Evolutionary conservation across 2,329 filamentous ascomycete genomes (phyloP).

Genomic region (Colletotrichum sp.): DNA sequence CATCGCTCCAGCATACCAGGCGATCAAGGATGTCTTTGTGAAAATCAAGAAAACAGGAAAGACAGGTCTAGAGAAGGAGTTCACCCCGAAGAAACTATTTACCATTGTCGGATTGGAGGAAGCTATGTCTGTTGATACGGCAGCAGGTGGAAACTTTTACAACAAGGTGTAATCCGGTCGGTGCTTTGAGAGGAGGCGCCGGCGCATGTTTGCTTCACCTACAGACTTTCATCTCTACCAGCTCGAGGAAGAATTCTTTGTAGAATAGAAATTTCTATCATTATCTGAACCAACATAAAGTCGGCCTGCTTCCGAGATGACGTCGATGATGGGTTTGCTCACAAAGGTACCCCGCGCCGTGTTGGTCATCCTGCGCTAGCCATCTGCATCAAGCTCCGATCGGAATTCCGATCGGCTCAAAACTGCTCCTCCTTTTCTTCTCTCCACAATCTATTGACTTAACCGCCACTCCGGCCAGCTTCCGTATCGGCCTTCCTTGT

Average conservation of each 20-base stretch:
- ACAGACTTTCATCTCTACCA: not conserved
- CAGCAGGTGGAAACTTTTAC: not conserved
- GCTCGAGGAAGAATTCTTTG: rapidly evolving
- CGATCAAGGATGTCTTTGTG: not conserved
- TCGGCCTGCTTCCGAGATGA: not conserved
- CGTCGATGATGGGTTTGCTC: not conserved
- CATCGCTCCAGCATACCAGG: not conserved
- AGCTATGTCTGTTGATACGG: not conserved
- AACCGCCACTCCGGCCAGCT: not conserved
- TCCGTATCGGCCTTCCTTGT: not conserved
- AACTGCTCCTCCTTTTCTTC: not conserved
- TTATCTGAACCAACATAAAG: not conserved
- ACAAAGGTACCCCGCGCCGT: not conserved
- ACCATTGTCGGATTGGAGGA: not conserved
- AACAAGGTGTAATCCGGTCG: not conserved
- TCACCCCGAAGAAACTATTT: not conserved
- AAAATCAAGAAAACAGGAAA: not conserved
- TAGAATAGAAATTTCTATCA: not conserved
- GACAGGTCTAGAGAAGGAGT: not conserved
- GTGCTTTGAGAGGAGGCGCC: rapidly evolving
- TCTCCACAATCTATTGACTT: not conserved
- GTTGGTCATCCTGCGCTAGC: not conserved
- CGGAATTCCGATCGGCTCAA: not conserved
- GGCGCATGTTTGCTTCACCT: not conserved
- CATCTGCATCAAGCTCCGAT: not conserved